A percentile compares a stretch with the other conserved stretches of the same genome.
Conservation (phyloP, 148 eudicot genomes). For the Camellia lanceoleosa region DNA sequence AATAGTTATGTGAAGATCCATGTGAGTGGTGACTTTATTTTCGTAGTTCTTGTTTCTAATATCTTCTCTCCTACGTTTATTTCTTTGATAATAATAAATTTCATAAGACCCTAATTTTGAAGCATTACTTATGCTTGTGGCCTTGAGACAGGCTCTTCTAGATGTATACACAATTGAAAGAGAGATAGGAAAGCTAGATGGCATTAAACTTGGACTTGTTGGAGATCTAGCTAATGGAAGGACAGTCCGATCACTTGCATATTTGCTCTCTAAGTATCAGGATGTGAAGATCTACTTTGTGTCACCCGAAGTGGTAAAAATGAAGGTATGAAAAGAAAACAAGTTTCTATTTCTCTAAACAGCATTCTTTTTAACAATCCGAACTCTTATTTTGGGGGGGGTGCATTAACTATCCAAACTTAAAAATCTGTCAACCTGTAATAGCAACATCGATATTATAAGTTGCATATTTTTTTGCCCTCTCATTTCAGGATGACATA, state of each 20-base stretch:
- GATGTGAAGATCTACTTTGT: constrained; percentile 90
- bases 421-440: neutral
- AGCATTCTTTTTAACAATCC: neutral
- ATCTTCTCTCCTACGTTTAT: neutral
- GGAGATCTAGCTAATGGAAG: constrained; percentile 98
- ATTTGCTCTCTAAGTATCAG: constrained; percentile 77
- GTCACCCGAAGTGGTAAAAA: constrained; percentile 83
- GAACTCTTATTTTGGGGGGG: no score
- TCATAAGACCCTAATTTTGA: neutral
- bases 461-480: neutral
- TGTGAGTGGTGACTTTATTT: neutral
- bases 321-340: constrained; percentile 58
- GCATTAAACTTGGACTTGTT: constrained; percentile 89
- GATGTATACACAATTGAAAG: constrained; percentile 90
- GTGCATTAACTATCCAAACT: neutral
- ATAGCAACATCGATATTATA: neutral
- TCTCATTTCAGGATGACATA: constrained; percentile 73
- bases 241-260: constrained; percentile 93
- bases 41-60: neutral
- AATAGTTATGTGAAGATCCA: neutral
- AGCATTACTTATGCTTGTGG: constrained; percentile 4
- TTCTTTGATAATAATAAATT: neutral
- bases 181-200: constrained; percentile 89
- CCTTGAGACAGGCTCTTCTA: constrained; percentile 65
- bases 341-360: neutral